Base-by-base conservation (phyloP, 2,329 filamentous ascomycete species). In the Arthrinium phaeospermum region DNA sequence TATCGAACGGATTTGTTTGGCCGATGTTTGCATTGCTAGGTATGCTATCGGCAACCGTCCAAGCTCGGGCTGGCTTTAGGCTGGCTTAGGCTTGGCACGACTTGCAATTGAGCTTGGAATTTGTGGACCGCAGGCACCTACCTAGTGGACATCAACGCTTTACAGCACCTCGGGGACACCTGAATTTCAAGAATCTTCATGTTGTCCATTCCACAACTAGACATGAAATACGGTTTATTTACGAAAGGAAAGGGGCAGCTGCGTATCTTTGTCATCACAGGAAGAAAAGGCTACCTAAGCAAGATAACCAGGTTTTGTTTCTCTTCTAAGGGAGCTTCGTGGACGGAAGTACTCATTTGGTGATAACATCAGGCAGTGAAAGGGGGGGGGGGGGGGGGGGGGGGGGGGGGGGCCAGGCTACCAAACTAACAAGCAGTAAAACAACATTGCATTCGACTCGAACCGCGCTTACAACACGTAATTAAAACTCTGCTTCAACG, bases 21-120 rank as follows among this genome's bases (percentile, higher is more conserved):
- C 57, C 57, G 12, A 64, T 41, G 57, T 64, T 64, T 64, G 57
- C 57, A n/a, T 41, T 61, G 34, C 57, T 64, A n/a, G n/a, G n/a
- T n/a, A 41, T 64, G 57, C 57, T 41, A 64, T 12, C 30, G 22
- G 34, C 30, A 37, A 37, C 19, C 57, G 57, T 14, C 34, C 7
- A 64, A 64, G 57, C 57, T 64, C n/a, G 57, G 57, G 57, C 53
- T 61, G 53, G 53, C 53, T 61, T n/a, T 12, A 27, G 53, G 22
- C 3, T 10, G 47, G 22, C 53, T 64, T 64, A 34, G 57, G 47
- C 53, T 64, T 64, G 57, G 57, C 57, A n/a, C 53, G 7, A 19
- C 30, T 22, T 12, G 30, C 53, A 12, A 61, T 61, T 61, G 53
- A 37, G 30, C 6, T 64, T 41, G 19, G 57, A 22, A n/a, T 51